Evolutionary conservation across 2,329 filamentous ascomycete species (phyloP), one percentile per base, ranked within the genome.

Genomic region (Aureobasidium sp.): DNA sequence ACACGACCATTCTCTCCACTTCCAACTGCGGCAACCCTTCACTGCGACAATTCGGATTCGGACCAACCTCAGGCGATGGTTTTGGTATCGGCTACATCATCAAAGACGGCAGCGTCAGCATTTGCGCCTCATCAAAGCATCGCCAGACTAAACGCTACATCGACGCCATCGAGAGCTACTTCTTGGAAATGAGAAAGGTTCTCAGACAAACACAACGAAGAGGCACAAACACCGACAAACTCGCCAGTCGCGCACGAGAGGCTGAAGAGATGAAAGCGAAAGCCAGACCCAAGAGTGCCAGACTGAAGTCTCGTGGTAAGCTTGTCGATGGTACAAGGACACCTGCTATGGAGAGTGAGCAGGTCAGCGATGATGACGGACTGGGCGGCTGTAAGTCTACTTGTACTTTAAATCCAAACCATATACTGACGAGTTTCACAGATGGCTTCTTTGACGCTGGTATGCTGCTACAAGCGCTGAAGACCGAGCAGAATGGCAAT

Each of bases 1-100:
- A 97, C 74, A 94, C 81, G 58, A 97, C 91, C 7, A 88, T 97
- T 59, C 75, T 98, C 34, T 95, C 88, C 6, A 97, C 93, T 0
- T 96, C 90, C n/a, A 98, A 98, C 75, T 98, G 93, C 70, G 93
- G 93, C 55, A 98, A 97, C 70, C 93, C 93, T 0, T 89, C 86
- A 0, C 81, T 98, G 16, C 84, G 93, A 2, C 91, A 97, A 63
- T 98, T 98, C 63, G 93, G 93, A 3, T 98, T 98, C 66, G 93
- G 93, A 0, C 93, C 93, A 1, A 95, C 91, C 0, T 91, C 88
- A 0, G 91, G 84, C 2, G 90, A 96, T 60, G 93, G 93, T 0
- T 97, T 97, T 65, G 93, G 93, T 25, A 96, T 98, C 53, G 93
- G 93, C 2, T 98, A 98, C 73, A 97, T 98, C 64, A 96, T 98